phyloP scores from a whole-genome alignment of 1,284 basidiomycete genomes.

The Coriolopsis trogii region DNA sequence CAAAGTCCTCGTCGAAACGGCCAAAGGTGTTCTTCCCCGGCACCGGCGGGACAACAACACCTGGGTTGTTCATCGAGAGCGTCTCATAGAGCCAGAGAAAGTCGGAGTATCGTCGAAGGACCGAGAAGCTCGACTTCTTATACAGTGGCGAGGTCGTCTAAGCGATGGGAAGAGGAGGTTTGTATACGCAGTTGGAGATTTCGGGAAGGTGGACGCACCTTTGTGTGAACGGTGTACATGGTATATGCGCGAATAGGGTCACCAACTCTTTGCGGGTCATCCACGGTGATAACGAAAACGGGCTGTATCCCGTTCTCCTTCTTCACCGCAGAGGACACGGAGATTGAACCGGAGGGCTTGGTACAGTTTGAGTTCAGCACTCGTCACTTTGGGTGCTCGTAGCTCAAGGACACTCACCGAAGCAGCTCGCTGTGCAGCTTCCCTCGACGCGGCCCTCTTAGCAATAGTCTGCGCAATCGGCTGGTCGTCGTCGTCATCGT shows the following conservation, averaged over 20 bases:
- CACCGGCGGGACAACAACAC: constrained; percentile 94
- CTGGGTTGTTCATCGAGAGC: constrained; percentile 90
- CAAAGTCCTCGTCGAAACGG: constrained; percentile 87
- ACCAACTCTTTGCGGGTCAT: constrained; percentile 93
- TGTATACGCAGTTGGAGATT: no score
- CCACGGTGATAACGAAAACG: constrained; percentile 81
- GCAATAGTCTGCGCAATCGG: constrained; percentile 61
- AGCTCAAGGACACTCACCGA: constrained; percentile 26
- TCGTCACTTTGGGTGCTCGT: no score
- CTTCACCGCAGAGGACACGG: constrained; percentile 7
- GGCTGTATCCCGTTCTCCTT: constrained; percentile 54
- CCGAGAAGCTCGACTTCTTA: constrained; percentile 83
- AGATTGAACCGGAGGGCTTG: constrained; percentile 19
- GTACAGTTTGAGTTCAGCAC: not conserved
- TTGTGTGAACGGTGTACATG: constrained; percentile 93
- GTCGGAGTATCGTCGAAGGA: constrained; percentile 94
- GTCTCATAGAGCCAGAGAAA: constrained; percentile 97
- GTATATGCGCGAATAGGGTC: constrained; percentile 91
- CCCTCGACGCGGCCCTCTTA: constrained; percentile 31
- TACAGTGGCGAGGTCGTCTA: constrained; percentile 85
- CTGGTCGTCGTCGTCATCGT: constrained; percentile 76
- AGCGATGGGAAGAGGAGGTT: not conserved
- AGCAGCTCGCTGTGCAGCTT: constrained; percentile 35
- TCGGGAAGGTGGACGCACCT: constrained; percentile 53
- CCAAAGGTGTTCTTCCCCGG: constrained; percentile 95